Percentiles rank a stretch among this genome's conserved stretches.
Conservation (phyloP, 768 basidiomycete genomes). For the Mycena vitilis region DNA sequence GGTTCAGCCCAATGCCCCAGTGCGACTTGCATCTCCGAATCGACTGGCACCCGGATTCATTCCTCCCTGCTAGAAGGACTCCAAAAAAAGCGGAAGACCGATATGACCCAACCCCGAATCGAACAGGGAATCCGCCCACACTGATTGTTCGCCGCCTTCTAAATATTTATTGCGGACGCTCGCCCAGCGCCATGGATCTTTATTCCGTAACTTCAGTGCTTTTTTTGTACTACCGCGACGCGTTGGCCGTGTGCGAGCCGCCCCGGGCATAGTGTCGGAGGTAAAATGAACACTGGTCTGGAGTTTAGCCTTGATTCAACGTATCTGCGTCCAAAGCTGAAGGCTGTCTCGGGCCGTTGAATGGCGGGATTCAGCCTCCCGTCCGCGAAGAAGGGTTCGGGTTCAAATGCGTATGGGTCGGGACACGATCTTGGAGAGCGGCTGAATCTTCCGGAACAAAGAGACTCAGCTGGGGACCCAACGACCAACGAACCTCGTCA, state of each 20-base stretch:
- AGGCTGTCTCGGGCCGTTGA: not conserved
- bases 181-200: too few species aligned
- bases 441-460: not conserved
- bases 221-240: constrained; percentile 9
- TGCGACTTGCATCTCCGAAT: too few species aligned
- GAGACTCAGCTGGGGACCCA: too few species aligned
- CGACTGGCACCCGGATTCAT: too few species aligned
- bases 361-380: not conserved
- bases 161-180: not conserved
- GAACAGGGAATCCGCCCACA: too few species aligned
- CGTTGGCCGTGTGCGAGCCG: constrained; percentile 38
- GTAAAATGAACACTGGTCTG: too few species aligned
- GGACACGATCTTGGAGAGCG: not conserved
- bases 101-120: too few species aligned
- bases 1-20: too few species aligned
- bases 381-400: not conserved
- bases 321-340: not conserved
- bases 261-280: constrained; percentile 16
- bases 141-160: too few species aligned
- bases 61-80: too few species aligned
- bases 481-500: not conserved
- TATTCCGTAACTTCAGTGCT: too few species aligned
- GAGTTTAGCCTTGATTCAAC: not conserved
- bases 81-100: too few species aligned
- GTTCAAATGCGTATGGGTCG: not conserved